A percentile compares a stretch with the other conserved stretches of the same genome.
Evolutionary conservation across 129 eudicot species (phyloP).

Genomic region (Centrapalus pauciflorus): DNA sequence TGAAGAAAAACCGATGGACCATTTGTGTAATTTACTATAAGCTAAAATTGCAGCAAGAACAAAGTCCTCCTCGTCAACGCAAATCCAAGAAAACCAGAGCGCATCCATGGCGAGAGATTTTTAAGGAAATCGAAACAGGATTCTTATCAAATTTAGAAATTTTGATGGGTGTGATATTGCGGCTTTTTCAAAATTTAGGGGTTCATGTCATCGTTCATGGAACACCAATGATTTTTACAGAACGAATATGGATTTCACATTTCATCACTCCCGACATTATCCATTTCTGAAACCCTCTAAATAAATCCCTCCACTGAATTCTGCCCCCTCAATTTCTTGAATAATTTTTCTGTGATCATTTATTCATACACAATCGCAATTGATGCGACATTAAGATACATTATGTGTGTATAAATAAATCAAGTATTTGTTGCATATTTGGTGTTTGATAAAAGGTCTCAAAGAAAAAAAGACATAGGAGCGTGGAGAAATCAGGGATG

Average conservation of each 20-base stretch:
- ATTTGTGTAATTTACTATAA: background rate
- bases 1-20: background rate
- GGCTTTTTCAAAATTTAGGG: slow-evolving; percentile 12
- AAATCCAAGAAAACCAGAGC: slow-evolving; percentile 8
- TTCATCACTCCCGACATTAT: slow-evolving; percentile 17
- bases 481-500: slow-evolving; percentile 16
- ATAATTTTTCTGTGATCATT: background rate
- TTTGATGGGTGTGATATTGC: background rate
- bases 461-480: slow-evolving; percentile 10
- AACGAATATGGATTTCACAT: slow-evolving; percentile 26
- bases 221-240: slow-evolving; percentile 23
- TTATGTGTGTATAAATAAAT: background rate
- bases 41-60: background rate
- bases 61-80: background rate
- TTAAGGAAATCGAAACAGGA: slow-evolving; percentile 11
- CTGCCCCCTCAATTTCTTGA: background rate
- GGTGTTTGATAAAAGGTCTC: slow-evolving; percentile 15
- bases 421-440: background rate
- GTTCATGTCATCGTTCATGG: slow-evolving; percentile 9
- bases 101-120: slow-evolving; percentile 11
- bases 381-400: background rate
- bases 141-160: slow-evolving; percentile 2
- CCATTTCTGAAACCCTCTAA: slow-evolving; percentile 4
- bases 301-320: background rate
- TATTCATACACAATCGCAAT: background rate